Base-by-base conservation (phyloP, 257 asterid genomes). In the Nemophila menziesii region DNA sequence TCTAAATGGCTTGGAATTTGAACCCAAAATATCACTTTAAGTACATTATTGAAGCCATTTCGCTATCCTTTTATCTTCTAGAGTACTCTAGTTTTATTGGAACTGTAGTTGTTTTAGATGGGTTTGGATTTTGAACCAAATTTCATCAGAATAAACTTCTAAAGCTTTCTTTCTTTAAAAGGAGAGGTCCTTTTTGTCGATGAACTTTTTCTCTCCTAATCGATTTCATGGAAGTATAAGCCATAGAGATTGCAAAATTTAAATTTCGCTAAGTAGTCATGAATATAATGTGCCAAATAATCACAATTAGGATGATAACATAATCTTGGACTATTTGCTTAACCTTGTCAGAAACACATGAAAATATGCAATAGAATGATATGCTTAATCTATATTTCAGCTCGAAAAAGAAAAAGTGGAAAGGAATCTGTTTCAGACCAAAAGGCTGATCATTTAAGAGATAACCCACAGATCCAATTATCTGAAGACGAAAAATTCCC, bases 381-480 rank as follows among this genome's bases (percentile, higher is more conserved):
- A 15, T 5, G 17, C 6, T 11, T 16, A 19, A 22, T 11, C 22
- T 16, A 22, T 5, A 51, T 16, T 15, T 11, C 40, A 26, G 22
- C 11, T 22, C 16, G 34, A 21, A 39, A 21, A 16, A 39, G 16
- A 17, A 20, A 16, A 16, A 22, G 44, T 10, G 19, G 22, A 22
- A 51, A 39, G 48, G 16, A 13, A 1, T 22, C 26, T 22, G 17
- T 23, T 17, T 5, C 5, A 10, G 2, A 22, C 8, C 16, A 40
- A 17, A 24, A 39, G 14, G 27, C 26, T 26, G 19, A 8, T 29
- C 16, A 19, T 26, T 3, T 33, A 41, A 48, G 19, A 42, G 39
- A 39, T 37, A 42, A 23, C 46, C 40, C 46, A 16, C 33, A 41
- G 9, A 52, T 42, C 29, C 42, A 52, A 48, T 23, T 36, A 5